Evolutionary conservation across 495 filamentous ascomycete genomes (phyloP), one percentile per base, ranked within the genome.

Genomic region (Xylaria curta): DNA sequence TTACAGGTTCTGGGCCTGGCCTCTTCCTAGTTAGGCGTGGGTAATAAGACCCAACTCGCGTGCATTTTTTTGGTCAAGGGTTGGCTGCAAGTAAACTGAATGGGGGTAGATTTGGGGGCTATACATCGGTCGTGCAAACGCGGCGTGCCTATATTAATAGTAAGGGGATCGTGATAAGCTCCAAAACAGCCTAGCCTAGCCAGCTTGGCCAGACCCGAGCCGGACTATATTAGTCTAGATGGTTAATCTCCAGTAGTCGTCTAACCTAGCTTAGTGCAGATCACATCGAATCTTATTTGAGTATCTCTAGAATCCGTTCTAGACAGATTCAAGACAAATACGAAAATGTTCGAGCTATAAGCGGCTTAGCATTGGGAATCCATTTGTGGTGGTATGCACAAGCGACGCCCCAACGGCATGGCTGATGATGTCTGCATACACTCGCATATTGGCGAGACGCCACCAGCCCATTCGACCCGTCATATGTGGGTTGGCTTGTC

Each of bases 1-100:
- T 12, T 54, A 66, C 65, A 13, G 56, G 65, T 68, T 75, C 69
- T 68, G 69, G 71, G 66, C 69, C 63, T 38, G 66, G 71, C 71
- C 28, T 66, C 49, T 64, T 69, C 71, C 73, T 61, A 73, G 73
- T 17, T n/a, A 10, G 3, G 15, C 49, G 21, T 60, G 58, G 61
- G 53, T 58, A 68, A 66, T 73, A 67, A 75, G 68, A 74, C 63
- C 71, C 46, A 24, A 26, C 46, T 40, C 64, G 38, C 54, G 21
- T 28, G 44, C 47, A 71, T 69, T 68, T 66, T 72, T 54, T 19
- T 9, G 19, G 19, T 24, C 15, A 49, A 19, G 62, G 10, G 62
- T 19, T 7, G 44, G n/a, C 46, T 66, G 46, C 63, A 44, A 31
- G 44, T 19, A 17, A n/a, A 38, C 47, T 19, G 26, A 40, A 66